Evolutionary conservation across 2,329 filamentous ascomycete genomes (phyloP).

Genomic region (Venturiaceae sp.): DNA sequence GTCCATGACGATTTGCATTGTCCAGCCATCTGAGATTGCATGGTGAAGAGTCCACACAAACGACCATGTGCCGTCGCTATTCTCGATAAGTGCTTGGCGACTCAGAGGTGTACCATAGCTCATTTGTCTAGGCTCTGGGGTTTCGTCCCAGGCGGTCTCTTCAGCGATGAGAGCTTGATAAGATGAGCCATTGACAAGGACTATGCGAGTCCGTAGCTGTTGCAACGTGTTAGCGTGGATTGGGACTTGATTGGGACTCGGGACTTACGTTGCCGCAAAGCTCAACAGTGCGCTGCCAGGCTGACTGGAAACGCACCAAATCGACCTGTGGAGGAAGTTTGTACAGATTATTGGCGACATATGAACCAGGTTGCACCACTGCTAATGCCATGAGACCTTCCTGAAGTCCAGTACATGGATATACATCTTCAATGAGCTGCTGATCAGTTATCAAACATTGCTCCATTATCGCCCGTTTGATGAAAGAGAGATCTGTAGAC

Average conservation of each 20-base stretch:
- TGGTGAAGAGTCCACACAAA: slow-evolving; percentile 39
- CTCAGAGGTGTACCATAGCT: slow-evolving; percentile 26
- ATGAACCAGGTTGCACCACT: slow-evolving; percentile 23
- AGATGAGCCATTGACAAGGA: no score
- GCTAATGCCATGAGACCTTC: slow-evolving; percentile 30
- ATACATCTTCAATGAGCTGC: slow-evolving; percentile 29
- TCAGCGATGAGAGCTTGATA: no score
- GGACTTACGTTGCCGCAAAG: slow-evolving; percentile 26
- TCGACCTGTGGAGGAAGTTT: slow-evolving; percentile 20
- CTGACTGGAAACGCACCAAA: slow-evolving; percentile 20
- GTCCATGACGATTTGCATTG: slow-evolving; percentile 6
- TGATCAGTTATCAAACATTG: no score
- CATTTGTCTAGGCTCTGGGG: slow-evolving; percentile 21
- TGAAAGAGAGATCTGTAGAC: no score
- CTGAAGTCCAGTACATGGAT: slow-evolving; percentile 31
- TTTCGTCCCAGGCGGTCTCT: no score
- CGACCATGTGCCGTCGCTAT: background rate
- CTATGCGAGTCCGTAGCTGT: slow-evolving; percentile 13
- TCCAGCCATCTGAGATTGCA: slow-evolving; percentile 41
- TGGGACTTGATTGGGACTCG: slow-evolving; percentile 28
- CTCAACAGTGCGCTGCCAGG: slow-evolving; percentile 24
- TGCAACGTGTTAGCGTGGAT: slow-evolving; percentile 18
- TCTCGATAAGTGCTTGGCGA: slow-evolving; percentile 19
- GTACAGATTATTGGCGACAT: slow-evolving; percentile 27
- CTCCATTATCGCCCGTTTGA: no score